Conservation (phyloP, 1,284 basidiomycete genomes). For the Cryptococcus sp. region DNA sequence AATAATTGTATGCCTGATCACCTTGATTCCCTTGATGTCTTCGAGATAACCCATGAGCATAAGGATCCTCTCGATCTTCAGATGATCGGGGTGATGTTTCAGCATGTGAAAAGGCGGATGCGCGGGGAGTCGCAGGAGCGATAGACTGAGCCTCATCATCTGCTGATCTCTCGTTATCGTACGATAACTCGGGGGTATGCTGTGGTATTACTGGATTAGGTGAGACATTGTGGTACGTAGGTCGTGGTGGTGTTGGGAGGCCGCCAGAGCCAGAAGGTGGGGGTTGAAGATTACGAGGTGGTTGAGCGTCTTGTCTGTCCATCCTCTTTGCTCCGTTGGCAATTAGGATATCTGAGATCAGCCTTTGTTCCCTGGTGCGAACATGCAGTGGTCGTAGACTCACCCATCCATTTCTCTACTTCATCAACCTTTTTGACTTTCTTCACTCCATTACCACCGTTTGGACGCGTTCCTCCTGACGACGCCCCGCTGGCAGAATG, state of each 20-base stretch:
- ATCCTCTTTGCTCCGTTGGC: conserved; percentile 60
- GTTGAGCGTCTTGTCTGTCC: conserved; percentile 56
- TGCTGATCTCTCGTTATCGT: neutral
- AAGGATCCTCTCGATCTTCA: neutral
- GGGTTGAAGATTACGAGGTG: conserved; percentile 1
- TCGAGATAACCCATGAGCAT: neutral
- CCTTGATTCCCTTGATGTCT: neutral
- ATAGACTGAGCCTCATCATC: neutral
- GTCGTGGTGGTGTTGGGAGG: conserved; percentile 33
- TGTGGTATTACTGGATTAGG: neutral
- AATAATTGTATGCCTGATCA: neutral
- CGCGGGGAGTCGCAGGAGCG: neutral
- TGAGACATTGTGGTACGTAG: neutral
- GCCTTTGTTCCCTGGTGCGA: neutral
- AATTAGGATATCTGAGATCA: conserved; percentile 64
- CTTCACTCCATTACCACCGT: conserved; percentile 3
- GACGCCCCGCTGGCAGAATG: conserved; percentile 35
- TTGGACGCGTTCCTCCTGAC: conserved; percentile 44
- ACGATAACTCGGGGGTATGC: neutral
- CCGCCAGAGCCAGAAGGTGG: neutral
- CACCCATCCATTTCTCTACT: conserved; percentile 51
- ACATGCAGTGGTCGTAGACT: conserved; percentile 5
- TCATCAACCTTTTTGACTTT: conserved; percentile 4
- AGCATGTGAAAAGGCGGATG: neutral
- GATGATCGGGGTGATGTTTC: neutral